phyloP scores from a whole-genome alignment of 2,329 filamentous ascomycete genomes.

The Diplodia scrobiculata region DNA sequence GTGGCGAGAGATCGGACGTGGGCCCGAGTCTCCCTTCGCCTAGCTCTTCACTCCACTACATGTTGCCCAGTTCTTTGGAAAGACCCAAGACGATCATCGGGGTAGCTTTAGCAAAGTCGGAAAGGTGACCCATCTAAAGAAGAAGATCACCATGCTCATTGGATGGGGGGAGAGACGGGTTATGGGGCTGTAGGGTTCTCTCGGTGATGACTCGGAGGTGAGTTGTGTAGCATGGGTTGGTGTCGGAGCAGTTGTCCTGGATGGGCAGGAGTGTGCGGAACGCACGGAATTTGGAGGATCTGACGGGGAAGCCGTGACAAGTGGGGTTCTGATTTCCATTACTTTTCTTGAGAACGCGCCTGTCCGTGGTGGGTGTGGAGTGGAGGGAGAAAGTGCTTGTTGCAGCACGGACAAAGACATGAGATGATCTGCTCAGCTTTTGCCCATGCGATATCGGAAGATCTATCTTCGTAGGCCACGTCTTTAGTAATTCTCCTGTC shows the following conservation, averaged over 20 bases:
- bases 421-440: not conserved
- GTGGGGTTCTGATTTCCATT: not conserved
- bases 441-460: not conserved
- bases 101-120: not conserved
- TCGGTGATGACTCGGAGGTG: slow-evolving; percentile 8
- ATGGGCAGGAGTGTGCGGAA: not conserved
- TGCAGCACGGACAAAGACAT: not conserved
- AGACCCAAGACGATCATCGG: not conserved
- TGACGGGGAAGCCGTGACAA: not conserved
- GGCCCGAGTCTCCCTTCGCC: not conserved
- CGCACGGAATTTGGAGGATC: not conserved
- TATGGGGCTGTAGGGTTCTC: not conserved
- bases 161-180: not conserved
- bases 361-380: not conserved
- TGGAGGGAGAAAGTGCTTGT: not conserved
- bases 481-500: not conserved
- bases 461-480: not conserved
- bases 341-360: not conserved
- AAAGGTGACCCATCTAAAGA: not conserved
- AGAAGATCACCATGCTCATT: not conserved
- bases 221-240: not conserved
- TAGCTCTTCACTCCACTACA: not conserved
- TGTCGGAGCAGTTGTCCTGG: not conserved
- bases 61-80: not conserved
- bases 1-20: not conserved